Evolutionary conservation across 192 early-diverging fungal genomes (phyloP).

Genomic region (Dispira parvispora): DNA sequence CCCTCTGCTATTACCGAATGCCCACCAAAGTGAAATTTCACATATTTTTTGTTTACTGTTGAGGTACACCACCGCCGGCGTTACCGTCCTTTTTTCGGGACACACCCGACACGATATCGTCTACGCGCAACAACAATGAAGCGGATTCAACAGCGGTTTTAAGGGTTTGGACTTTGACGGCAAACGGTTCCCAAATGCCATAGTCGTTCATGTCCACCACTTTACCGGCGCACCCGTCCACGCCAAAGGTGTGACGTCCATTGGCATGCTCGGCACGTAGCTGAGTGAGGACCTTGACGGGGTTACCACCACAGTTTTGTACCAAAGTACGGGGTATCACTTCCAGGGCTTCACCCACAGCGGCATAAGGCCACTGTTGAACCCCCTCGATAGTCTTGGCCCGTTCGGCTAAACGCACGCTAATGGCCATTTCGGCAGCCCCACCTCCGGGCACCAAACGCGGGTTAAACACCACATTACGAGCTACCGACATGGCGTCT

Average conservation of each 20-base stretch:
- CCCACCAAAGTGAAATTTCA: no score
- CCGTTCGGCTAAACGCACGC: conserved; percentile 74
- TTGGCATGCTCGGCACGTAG: conserved; percentile 88
- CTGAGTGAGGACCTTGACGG: conserved; percentile 90
- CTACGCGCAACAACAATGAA: conserved; percentile 67
- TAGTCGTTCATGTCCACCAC: conserved; percentile 95
- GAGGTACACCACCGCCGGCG: conserved; percentile 16
- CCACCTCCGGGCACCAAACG: conserved; percentile 89
- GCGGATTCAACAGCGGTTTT: conserved; percentile 98
- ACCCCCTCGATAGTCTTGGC: conserved; percentile 78
- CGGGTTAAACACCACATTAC: conserved; percentile 95
- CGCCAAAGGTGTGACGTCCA: conserved; percentile 79
- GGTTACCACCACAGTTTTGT: conserved; percentile 98
- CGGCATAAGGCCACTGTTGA: conserved; percentile 93
- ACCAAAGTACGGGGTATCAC: conserved; percentile 97
- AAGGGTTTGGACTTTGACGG: conserved; percentile 99
- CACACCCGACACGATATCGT: conserved; percentile 94
- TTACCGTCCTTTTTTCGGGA: conserved; percentile 38
- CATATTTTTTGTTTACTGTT: no score
- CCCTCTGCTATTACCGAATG: no score
- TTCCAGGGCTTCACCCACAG: conserved; percentile 87
- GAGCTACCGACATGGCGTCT: conserved; percentile 97
- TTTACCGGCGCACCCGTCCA: conserved; percentile 83
- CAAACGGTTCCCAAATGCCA: conserved; percentile 96
- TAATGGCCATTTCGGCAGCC: conserved; percentile 93